These are phyloP conservation scores for Sugiyamaella valdiviana DNA, from an alignment of 805 yeast species.

Conservation along the genomic window DNA sequence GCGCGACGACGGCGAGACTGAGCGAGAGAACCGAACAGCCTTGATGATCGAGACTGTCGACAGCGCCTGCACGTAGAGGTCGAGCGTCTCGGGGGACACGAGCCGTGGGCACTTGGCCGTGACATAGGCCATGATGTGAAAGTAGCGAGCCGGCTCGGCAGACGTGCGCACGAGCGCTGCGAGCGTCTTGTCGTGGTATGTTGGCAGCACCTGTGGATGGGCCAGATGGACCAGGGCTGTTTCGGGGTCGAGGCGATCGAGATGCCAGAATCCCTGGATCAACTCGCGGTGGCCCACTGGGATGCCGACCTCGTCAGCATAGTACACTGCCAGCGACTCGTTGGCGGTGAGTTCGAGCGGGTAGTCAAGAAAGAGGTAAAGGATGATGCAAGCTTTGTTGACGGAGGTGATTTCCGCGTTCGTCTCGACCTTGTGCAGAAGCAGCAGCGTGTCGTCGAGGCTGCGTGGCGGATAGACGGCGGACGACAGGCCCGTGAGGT, in stretches of 20 bases:
- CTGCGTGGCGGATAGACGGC: conserved; percentile 18
- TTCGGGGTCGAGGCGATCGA: conserved; percentile 16
- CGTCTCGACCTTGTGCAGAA: conserved; percentile 12
- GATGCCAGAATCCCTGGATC: conserved; percentile 18
- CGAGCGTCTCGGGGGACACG: conserved; percentile 7
- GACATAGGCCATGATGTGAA: conserved; percentile 12
- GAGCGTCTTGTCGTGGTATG: conserved; percentile 12
- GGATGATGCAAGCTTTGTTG: conserved; percentile 16
- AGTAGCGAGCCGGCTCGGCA: conserved; percentile 1
- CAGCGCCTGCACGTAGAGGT: conserved; percentile 11
- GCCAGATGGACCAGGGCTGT: conserved; percentile 14
- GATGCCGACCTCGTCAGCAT: conserved; percentile 17
- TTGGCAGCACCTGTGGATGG: conserved; percentile 16
- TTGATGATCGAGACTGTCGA: conserved; percentile 11
- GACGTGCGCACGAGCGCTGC: conserved; percentile 3
- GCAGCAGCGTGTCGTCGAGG: conserved; percentile 4
- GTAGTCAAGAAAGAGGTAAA: conserved; percentile 20
- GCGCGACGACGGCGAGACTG: conserved; percentile 9
- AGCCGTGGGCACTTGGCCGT: conserved; percentile 11
- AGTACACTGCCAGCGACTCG: conserved; percentile 17
- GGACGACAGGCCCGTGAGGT: conserved; percentile 13
- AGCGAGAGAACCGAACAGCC: conserved; percentile 15
- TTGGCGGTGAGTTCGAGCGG: conserved; percentile 9
- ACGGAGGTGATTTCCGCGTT: conserved; percentile 4
- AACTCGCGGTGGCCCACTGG: conserved; percentile 17